Conservation (phyloP, 1,139 yeast species). For the Zygosaccharomyces pseudobailii region DNA sequence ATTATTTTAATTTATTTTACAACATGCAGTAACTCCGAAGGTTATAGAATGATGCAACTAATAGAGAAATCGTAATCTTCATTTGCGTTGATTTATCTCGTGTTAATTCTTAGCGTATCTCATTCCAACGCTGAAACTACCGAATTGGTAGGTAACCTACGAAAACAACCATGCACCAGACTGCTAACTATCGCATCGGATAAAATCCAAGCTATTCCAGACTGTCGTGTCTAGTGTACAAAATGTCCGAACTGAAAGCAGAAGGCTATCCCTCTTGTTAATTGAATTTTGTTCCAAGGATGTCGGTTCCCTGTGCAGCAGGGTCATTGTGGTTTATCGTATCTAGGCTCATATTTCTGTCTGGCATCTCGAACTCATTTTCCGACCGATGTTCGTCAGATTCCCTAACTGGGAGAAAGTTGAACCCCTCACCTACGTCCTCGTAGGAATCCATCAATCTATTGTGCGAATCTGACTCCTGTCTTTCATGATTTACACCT, state of each 20-base stretch:
- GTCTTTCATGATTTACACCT: conserved; percentile 18
- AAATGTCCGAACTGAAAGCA: background rate
- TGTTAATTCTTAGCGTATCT: background rate
- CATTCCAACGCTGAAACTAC: background rate
- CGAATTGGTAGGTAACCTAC: background rate
- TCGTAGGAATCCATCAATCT: conserved; percentile 25
- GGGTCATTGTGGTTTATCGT: conserved; percentile 7
- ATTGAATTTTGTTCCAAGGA: conserved; percentile 7
- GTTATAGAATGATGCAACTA: background rate
- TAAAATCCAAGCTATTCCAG: background rate
- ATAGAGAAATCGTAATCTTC: background rate
- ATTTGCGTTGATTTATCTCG: background rate
- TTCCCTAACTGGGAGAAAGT: conserved; percentile 2
- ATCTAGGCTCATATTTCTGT: conserved; percentile 11
- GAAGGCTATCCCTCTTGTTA: background rate
- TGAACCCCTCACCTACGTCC: conserved; percentile 13
- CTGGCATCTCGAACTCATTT: conserved; percentile 7
- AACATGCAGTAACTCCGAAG: background rate
- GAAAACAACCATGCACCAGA: background rate
- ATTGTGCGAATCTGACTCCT: conserved; percentile 22
- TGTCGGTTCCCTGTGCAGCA: conserved; percentile 10
- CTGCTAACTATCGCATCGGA: too few species aligned
- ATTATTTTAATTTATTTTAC: background rate
- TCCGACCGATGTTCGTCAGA: background rate
- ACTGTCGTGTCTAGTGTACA: background rate